phyloP scores from a whole-genome alignment of 257 asterid species.

The Primulina huaijiensis region DNA sequence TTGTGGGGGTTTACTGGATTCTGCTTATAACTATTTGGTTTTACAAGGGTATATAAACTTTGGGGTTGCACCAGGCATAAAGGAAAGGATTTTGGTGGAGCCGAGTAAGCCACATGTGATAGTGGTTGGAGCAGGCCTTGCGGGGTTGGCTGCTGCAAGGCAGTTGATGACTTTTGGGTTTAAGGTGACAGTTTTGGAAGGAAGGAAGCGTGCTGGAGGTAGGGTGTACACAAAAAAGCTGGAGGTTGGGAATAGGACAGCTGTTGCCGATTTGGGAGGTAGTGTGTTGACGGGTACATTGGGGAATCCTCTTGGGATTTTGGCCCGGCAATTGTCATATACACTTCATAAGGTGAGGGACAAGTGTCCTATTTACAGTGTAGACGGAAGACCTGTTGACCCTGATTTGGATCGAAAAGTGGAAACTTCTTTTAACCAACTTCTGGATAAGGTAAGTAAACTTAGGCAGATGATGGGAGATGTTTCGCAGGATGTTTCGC shows the following conservation, averaged over 20 bases:
- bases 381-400: conserved; percentile 64
- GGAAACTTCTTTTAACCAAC: conserved; percentile 61
- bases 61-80: conserved; percentile 81
- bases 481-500: conserved; percentile 88
- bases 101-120: conserved; percentile 53
- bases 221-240: conserved; percentile 75
- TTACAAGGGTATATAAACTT: conserved; percentile 84
- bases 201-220: conserved; percentile 87
- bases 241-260: conserved; percentile 52
- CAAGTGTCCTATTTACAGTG: conserved; percentile 72
- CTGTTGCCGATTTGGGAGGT: conserved; percentile 92
- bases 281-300: conserved; percentile 88
- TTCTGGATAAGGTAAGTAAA: conserved; percentile 65
- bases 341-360: conserved; percentile 91
- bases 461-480: conserved; percentile 79
- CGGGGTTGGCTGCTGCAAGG: conserved; percentile 96
- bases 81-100: conserved; percentile 52
- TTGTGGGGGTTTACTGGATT: conserved; percentile 55
- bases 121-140: conserved; percentile 87
- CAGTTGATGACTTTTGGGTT: conserved; percentile 92
- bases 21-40: conserved; percentile 66
- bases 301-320: conserved; percentile 89
- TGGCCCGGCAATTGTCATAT: conserved; percentile 79
- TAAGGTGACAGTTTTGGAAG: conserved; percentile 83
- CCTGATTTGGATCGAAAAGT: conserved; percentile 62